Conservation (phyloP, 306 rosid genomes). For the Rubus idaeus region DNA sequence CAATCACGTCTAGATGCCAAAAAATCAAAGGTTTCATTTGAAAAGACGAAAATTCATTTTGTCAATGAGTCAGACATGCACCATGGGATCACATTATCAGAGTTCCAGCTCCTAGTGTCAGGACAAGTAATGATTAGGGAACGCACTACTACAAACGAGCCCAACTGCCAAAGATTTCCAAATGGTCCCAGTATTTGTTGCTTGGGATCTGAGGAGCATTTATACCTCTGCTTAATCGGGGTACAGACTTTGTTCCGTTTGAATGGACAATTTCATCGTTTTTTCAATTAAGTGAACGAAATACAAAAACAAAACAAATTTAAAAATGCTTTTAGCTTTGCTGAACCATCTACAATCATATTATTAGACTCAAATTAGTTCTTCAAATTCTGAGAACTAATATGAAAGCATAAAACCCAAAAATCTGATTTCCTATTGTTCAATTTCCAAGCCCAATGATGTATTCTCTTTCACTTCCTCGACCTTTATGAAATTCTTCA, state of each 20-base stretch:
- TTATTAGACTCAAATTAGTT: not conserved
- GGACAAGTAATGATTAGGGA: not conserved
- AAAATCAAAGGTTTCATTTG: not conserved
- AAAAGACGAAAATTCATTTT: not conserved
- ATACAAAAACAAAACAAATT: not conserved
- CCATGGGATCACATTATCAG: not conserved
- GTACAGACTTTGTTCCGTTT: not conserved
- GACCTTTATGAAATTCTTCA: not conserved
- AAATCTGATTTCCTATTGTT: not conserved
- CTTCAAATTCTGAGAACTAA: slow-evolving; percentile 6
- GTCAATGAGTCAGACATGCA: not conserved
- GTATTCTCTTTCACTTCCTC: not conserved
- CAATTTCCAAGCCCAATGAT: not conserved
- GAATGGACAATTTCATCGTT: not conserved
- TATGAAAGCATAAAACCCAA: not conserved
- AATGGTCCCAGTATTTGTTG: not conserved
- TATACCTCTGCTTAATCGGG: not conserved
- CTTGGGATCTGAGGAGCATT: not conserved
- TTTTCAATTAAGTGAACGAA: not conserved
- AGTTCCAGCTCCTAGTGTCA: not conserved
- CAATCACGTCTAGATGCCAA: not conserved
- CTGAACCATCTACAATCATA: not conserved
- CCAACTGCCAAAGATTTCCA: not conserved
- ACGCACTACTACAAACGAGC: not conserved
- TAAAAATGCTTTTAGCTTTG: not conserved